Base-by-base conservation (phyloP, 2,329 filamentous ascomycete species). In the Aotearoamyces nothofagi region DNA sequence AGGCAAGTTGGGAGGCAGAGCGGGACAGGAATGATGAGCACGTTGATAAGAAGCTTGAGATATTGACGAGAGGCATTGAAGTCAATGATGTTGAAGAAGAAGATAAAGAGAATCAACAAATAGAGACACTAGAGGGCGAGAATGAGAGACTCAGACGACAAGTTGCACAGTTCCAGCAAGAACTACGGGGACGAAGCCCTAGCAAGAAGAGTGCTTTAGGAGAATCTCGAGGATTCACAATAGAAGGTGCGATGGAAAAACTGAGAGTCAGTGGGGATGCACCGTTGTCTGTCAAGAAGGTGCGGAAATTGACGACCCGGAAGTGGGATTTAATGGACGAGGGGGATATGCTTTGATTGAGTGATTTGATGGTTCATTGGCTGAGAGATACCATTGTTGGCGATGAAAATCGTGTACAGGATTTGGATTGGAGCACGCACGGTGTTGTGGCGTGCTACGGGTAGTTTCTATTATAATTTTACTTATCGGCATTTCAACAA, bases 31-130 rank as follows among this genome's bases (percentile, higher is more conserved):
- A 74, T 29, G 83, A 93, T 35, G 80, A 81, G 48, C 82, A 92
- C 52, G 68, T 90, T 47, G 86, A 96, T 50, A 71, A 71, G 39
- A 98, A 98, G 56, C 66, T 92, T 5, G 87, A 83, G 34, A 64
- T 83, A 13, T 55, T 80, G 17, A 66, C 71, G 31, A 58, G 67
- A 29, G 64, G 66, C 7, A 58, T 50, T 46, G 39, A 43, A 39
- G 46, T 46, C 5, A 44, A 64, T 22, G 54, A 60, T 29, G 52
- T 60, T 43, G 60, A 62, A 17, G 60, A 65, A 1, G 47, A 49
- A 6, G 55, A 54, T 7, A 54, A 61, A 8, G 56, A 62, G 5
- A 56, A 70, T 38, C 76, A 78, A 42, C 68, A 76, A 46, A 57
- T 74, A 5, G 68, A 77, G 43, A 66, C 77, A 25, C 55, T 84